A percentile compares a stretch with the other conserved stretches of the same genome.
These are phyloP conservation scores for Gentiana macrophylla DNA, from an alignment of 257 asterid species.

Conservation along the genomic window DNA sequence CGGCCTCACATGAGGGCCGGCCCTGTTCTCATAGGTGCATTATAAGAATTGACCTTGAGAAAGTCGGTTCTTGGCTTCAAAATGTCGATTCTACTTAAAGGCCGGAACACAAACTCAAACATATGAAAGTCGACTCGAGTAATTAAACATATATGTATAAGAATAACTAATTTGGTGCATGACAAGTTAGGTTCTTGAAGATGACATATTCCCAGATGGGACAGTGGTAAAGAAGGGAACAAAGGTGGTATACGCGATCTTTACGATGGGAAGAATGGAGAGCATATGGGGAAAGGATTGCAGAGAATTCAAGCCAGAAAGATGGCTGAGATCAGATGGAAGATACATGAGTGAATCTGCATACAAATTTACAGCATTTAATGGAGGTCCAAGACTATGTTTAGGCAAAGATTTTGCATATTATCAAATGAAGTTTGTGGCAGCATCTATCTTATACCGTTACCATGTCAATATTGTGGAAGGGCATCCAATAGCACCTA, in stretches of 20 bases:
- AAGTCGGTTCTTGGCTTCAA: too few species aligned
- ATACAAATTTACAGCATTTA: slow-evolving; percentile 88
- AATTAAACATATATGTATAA: too few species aligned
- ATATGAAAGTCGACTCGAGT: too few species aligned
- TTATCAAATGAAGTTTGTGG: slow-evolving; percentile 86
- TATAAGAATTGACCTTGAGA: too few species aligned
- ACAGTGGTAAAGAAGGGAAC: slow-evolving; percentile 77
- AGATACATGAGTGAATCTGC: slow-evolving; percentile 85
- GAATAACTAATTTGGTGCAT: too few species aligned
- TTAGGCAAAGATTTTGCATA: slow-evolving; percentile 92
- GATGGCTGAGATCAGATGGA: slow-evolving; percentile 69
- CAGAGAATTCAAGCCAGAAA: slow-evolving; percentile 70
- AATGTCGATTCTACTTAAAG: too few species aligned
- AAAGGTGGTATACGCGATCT: slow-evolving; percentile 82
- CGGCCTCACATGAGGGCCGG: too few species aligned
- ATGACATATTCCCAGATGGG: slow-evolving; percentile 85
- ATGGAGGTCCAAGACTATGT: slow-evolving; percentile 93
- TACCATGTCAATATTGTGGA: slow-evolving; percentile 43
- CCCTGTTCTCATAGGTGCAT: too few species aligned
- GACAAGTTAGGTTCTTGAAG: slow-evolving; percentile 49
- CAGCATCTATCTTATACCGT: slow-evolving; percentile 65
- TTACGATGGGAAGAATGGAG: slow-evolving; percentile 91
- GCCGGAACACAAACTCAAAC: too few species aligned
- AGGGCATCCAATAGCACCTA: slow-evolving; percentile 58
- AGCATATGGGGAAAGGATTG: slow-evolving; percentile 86